phyloP scores from a whole-genome alignment of 768 basidiomycete species.

The Clitopilus passeckerianus region DNA sequence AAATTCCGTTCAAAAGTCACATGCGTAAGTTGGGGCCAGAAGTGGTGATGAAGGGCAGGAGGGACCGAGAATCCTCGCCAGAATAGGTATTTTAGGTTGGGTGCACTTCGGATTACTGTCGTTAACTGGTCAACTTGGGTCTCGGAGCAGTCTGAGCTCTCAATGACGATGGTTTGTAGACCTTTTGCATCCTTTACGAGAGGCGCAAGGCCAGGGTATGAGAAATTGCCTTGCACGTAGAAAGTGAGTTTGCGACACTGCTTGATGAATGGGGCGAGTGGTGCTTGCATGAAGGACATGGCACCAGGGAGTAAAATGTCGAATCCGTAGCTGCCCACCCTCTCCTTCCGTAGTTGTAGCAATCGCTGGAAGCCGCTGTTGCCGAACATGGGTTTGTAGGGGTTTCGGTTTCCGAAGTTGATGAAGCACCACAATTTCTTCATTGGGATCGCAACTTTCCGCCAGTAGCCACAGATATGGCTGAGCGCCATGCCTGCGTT shows the following conservation, averaged over 20 bases:
- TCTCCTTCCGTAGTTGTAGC: background rate
- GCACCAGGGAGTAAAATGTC: background rate
- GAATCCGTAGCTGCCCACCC: background rate
- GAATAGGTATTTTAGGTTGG: background rate
- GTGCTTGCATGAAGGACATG: background rate
- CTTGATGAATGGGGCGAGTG: background rate
- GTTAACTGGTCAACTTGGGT: background rate
- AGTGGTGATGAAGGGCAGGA: background rate
- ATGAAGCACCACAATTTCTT: background rate
- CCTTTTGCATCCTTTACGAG: background rate
- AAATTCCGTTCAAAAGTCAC: background rate
- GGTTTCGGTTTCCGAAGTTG: background rate
- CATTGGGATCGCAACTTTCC: background rate
- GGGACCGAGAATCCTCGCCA: background rate
- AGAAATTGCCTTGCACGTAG: background rate
- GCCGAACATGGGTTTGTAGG: background rate
- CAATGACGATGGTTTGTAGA: background rate
- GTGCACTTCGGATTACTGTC: background rate
- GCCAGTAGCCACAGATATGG: background rate
- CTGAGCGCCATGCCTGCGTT: background rate
- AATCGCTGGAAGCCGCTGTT: background rate
- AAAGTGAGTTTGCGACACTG: background rate
- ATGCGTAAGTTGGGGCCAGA: background rate
- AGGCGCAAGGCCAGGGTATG: background rate
- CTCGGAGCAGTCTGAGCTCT: background rate